phyloP scores from a whole-genome alignment of 139 green algal genomes.

The Picochlorum sp. region DNA sequence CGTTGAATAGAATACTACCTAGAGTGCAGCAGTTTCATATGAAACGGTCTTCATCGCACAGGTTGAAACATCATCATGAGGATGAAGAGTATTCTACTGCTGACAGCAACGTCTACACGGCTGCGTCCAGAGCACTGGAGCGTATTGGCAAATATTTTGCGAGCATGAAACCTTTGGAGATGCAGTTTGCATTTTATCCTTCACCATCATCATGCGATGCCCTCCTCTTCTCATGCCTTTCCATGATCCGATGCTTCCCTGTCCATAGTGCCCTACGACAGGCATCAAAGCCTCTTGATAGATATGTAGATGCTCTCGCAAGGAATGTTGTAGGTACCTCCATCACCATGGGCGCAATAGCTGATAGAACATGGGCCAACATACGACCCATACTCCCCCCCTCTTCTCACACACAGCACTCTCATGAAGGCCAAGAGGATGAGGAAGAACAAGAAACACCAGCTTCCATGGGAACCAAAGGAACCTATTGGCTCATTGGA shows the following conservation, averaged over 20 bases:
- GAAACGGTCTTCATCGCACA: not conserved
- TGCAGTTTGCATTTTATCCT: slow-evolving; percentile 13
- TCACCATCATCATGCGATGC: slow-evolving; percentile 18
- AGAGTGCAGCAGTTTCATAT: not conserved
- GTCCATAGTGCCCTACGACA: slow-evolving; percentile 19
- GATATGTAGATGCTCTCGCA: slow-evolving; percentile 11
- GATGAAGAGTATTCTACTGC: too few species aligned
- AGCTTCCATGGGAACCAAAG: slow-evolving; percentile 1
- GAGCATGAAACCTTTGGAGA: not conserved
- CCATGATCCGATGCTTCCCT: slow-evolving; percentile 15
- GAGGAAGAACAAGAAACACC: not conserved
- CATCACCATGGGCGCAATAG: not conserved
- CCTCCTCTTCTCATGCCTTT: slow-evolving; percentile 15
- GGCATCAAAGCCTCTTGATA: slow-evolving; percentile 2
- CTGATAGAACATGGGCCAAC: not conserved
- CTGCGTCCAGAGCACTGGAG: too few species aligned
- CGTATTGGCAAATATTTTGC: too few species aligned
- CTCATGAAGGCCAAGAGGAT: too few species aligned
- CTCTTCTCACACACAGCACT: not conserved
- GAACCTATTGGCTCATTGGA: slow-evolving; percentile 26
- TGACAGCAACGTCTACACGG: too few species aligned
- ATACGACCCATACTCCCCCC: not conserved
- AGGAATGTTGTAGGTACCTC: not conserved
- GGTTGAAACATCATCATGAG: not conserved
- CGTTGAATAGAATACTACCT: not conserved